Conservation (phyloP, 148 eudicot species). For the Diospyros lotus region DNA sequence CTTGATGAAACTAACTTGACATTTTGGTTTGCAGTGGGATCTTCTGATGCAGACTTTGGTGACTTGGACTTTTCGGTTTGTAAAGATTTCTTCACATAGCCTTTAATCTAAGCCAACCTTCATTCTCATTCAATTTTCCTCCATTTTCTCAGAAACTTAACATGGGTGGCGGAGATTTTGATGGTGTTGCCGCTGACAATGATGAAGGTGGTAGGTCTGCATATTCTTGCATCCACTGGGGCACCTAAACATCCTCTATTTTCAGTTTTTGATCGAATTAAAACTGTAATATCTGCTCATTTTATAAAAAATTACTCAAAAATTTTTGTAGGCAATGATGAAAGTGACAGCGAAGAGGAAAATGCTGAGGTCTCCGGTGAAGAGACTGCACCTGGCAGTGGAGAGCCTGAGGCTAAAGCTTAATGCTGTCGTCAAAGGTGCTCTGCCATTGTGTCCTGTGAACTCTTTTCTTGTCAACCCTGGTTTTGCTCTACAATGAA, state of each 20-base stretch:
- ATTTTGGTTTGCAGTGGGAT: conserved; percentile 25
- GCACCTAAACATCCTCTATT: too few relatives aligned
- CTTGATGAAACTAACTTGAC: not conserved
- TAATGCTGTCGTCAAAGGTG: not conserved
- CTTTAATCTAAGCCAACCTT: not conserved
- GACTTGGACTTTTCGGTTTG: conserved; percentile 76
- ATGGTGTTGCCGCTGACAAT: conserved; percentile 29
- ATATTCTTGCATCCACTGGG: not conserved
- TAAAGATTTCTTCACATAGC: not conserved
- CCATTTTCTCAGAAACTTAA: conserved; percentile 39
- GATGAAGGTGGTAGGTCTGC: conserved; percentile 43
- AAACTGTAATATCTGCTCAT: too few relatives aligned
- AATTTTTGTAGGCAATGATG: not conserved
- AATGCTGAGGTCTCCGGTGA: not conserved
- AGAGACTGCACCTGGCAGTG: conserved; percentile 9
- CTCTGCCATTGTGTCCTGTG: not conserved
- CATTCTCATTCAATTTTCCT: not conserved
- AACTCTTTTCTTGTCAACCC: not conserved
- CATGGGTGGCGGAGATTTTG: conserved; percentile 63
- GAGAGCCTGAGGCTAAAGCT: conserved; percentile 1
- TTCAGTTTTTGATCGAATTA: too few relatives aligned
- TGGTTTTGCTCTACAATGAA: too few relatives aligned
- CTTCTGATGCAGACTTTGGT: conserved; percentile 31
- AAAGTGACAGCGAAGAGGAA: conserved; percentile 16
- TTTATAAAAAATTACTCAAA: not conserved